Evolutionary conservation across 2,329 filamentous ascomycete genomes (phyloP).

Genomic region (Cladophialophora psammophila): DNA sequence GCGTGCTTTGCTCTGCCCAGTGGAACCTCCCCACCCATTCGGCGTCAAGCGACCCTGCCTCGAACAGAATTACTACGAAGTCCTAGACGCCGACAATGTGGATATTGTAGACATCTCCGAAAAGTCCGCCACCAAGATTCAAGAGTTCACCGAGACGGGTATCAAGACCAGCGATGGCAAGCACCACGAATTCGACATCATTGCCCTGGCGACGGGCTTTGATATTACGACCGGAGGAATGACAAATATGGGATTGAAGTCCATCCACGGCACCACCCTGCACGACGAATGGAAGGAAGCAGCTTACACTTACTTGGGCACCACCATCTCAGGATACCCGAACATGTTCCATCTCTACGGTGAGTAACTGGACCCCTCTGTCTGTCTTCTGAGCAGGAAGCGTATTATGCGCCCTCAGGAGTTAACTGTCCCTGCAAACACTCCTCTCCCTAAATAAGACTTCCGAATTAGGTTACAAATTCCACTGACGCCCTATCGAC

Average conservation of each 20-base stretch:
- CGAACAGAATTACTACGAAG: constrained; percentile 61
- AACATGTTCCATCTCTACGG: constrained; percentile 63
- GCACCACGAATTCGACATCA: constrained; percentile 50
- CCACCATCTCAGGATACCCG: constrained; percentile 52
- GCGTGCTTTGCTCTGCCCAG: constrained; percentile 61
- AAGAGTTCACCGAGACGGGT: constrained; percentile 49
- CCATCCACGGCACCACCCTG: constrained; percentile 48
- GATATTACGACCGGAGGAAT: constrained; percentile 54
- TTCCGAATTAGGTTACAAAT: background rate
- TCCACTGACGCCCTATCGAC: background rate
- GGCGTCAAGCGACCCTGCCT: constrained; percentile 60
- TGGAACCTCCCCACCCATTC: constrained; percentile 62
- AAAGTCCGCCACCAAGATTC: constrained; percentile 51
- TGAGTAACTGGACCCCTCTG: background rate
- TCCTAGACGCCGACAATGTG: constrained; percentile 57
- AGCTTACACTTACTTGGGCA: constrained; percentile 52
- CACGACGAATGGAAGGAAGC: constrained; percentile 48
- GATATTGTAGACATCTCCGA: constrained; percentile 55
- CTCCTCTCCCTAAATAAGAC: background rate
- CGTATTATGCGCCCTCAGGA: background rate
- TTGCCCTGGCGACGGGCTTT: constrained; percentile 55
- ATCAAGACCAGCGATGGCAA: constrained; percentile 52
- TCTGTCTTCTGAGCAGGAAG: background rate
- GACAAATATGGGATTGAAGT: constrained; percentile 50
- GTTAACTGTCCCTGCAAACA: background rate